Evolutionary conservation across 148 eudicot genomes (phyloP), one percentile per base, ranked within the genome.

Genomic region (Rhododendron simsii): DNA sequence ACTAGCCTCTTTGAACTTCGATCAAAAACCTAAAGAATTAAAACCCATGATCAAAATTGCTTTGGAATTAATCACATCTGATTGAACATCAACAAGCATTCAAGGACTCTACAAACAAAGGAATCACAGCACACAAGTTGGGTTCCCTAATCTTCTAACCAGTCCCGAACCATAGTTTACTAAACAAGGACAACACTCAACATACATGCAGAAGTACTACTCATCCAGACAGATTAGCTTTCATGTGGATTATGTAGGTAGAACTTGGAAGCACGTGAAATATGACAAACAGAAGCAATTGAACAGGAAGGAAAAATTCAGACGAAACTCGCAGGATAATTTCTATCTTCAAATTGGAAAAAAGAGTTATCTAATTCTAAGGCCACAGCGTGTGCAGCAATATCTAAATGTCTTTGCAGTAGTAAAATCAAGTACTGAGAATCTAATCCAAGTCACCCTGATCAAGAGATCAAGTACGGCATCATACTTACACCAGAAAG

Each of bases 1-100:
- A 95, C 98, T 80, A 96, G 88, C 91, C 96, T 93, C 89, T 90
- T 93, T 78, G 93, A 86, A 81, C 84, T 86, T 84, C 98, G 93
- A 85, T 96, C 99, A 89, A 88, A 92, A 80, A 96, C 98, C 99
- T 96, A 89, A n/a, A 76, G 5, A 48, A 85, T 53, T 82, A 84
- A 75, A 74, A 77, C 44, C 73, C 84, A 44, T n/a, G 51, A 78
- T 59, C 20, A 61, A 37, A 59, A 77, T 23, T 33, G 44, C 75
- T 15, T 76, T 77, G 51, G 13, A 85, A 41, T 15, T 18, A 75
- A 85, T 57, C 15, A 76, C 45, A 26, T 50, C n/a, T 44, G 59
- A 33, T 45, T 48, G n/a, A 37, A 5, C 18, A 69, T 83, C 35
- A 84, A 44, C 74, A 20, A 53, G 30, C 69, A 35, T 47, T 28